A percentile compares a stretch with the other conserved stretches of the same genome.
These are phyloP conservation scores for Sugiyamaella americana DNA, from an alignment of 805 yeast genomes.

Conservation along the genomic window DNA sequence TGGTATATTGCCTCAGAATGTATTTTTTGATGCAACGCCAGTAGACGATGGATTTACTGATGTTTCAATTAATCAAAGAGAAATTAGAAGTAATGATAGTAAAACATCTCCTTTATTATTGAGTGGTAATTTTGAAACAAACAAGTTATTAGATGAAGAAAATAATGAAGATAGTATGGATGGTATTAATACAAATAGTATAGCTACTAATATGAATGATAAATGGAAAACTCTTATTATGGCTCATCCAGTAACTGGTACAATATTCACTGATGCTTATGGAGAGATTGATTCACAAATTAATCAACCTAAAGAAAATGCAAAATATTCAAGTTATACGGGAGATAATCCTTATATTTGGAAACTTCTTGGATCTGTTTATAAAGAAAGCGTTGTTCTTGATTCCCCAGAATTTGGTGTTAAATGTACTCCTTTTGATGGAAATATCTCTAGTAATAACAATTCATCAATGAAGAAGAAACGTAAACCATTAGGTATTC, in stretches of 20 bases:
- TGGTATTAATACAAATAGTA: background rate
- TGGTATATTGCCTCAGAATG: conserved; percentile 17
- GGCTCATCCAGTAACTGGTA: conserved; percentile 14
- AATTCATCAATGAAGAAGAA: conserved; percentile 4
- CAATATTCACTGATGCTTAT: conserved; percentile 17
- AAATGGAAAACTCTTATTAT: conserved; percentile 4
- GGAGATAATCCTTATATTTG: conserved; percentile 63
- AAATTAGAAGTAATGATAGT: too few relatives aligned
- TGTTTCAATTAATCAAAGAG: background rate
- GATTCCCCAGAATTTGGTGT: conserved; percentile 65
- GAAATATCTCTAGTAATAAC: background rate
- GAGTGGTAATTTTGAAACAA: conserved; percentile 7
- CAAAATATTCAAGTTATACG: conserved; percentile 42
- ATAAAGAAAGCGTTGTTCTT: conserved; percentile 50
- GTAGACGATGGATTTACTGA: conserved; percentile 8
- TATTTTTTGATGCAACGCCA: conserved; percentile 16
- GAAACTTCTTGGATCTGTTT: conserved; percentile 47
- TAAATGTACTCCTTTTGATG: conserved; percentile 5
- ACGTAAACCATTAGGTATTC: conserved; percentile 38
- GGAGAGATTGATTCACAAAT: conserved; percentile 16
- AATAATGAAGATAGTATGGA: background rate
- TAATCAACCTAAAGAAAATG: background rate
- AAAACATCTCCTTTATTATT: background rate
- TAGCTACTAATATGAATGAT: too few relatives aligned
- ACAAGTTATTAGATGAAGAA: conserved; percentile 4